phyloP scores from a whole-genome alignment of 1,284 basidiomycete species.

The Sanguinoderma infundibulare region DNA sequence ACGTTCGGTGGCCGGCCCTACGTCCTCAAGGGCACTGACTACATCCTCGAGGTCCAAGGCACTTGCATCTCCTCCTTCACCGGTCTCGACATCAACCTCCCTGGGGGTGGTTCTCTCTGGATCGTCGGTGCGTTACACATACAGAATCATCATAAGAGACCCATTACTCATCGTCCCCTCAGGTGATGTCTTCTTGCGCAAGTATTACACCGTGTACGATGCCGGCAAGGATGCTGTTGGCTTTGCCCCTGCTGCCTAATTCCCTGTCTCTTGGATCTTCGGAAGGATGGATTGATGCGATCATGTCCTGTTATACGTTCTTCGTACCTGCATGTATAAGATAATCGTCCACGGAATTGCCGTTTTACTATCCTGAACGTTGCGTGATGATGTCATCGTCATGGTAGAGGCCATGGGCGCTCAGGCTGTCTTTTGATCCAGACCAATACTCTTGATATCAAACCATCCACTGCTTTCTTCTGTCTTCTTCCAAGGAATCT shows the following conservation, averaged over 20 bases:
- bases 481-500: background rate
- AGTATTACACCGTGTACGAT: slow-evolving; percentile 96
- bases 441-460: too few species aligned
- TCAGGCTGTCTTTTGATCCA: background rate
- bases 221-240: slow-evolving; percentile 86
- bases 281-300: slow-evolving; percentile 6
- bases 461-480: too few species aligned
- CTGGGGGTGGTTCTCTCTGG: slow-evolving; percentile 89
- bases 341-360: slow-evolving; percentile 10
- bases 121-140: slow-evolving; percentile 80
- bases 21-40: slow-evolving; percentile 84
- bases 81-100: slow-evolving; percentile 90
- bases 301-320: slow-evolving; percentile 2
- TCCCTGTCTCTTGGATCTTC: background rate
- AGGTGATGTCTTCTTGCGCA: slow-evolving; percentile 88
- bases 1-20: slow-evolving; percentile 84
- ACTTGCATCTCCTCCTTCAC: slow-evolving; percentile 96
- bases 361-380: background rate
- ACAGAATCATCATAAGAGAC: slow-evolving; percentile 4
- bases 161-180: background rate
- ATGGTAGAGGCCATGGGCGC: background rate
- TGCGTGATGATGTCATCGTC: slow-evolving; percentile 11
- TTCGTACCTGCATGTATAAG: slow-evolving; percentile 27
- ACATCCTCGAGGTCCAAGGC: slow-evolving; percentile 87
- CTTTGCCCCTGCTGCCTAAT: slow-evolving; percentile 58